Percentiles rank a stretch among this genome's conserved stretches.
Evolutionary conservation across 2,329 filamentous ascomycete genomes (phyloP).

Genomic region (Alternaria alternata): DNA sequence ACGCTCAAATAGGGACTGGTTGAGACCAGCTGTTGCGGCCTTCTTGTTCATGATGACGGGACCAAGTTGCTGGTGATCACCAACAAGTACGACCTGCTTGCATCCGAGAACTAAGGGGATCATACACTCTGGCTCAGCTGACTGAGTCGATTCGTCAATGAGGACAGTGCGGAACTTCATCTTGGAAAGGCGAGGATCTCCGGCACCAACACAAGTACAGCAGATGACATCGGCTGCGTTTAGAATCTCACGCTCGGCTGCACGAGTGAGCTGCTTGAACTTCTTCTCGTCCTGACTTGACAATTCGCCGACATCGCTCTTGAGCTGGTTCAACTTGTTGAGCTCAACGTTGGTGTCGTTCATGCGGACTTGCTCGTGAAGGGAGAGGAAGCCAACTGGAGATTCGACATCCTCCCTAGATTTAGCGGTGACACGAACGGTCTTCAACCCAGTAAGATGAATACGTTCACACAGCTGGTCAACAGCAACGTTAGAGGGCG

Average conservation of each 20-base stretch:
- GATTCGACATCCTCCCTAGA: conserved; percentile 98
- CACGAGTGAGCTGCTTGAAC: conserved; percentile 92
- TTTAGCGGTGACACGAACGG: conserved; percentile 97
- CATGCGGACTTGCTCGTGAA: conserved; percentile 97
- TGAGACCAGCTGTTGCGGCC: conserved; percentile 94
- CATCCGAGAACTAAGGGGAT: conserved; percentile 96
- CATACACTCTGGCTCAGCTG: conserved; percentile 98
- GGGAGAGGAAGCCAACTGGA: conserved; percentile 92
- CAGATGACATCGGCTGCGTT: conserved; percentile 97
- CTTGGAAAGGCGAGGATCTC: conserved; percentile 92
- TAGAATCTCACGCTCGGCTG: conserved; percentile 93
- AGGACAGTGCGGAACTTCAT: conserved; percentile 98
- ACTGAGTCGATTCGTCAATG: conserved; percentile 98
- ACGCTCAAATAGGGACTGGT: conserved; percentile 98
- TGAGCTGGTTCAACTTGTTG: conserved; percentile 90
- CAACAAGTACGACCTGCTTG: conserved; percentile 98
- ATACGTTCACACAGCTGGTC: conserved; percentile 98
- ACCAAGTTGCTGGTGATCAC: conserved; percentile 96
- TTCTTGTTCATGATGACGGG: conserved; percentile 99
- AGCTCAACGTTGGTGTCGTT: conserved; percentile 96
- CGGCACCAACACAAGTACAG: conserved; percentile 97
- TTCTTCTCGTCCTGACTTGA: conserved; percentile 98
- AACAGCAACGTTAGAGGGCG: conserved; percentile 96
- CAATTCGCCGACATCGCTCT: conserved; percentile 88
- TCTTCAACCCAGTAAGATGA: conserved; percentile 92